Percentiles rank a stretch among this genome's conserved stretches.
phyloP scores from a whole-genome alignment of 2,329 filamentous ascomycete species.

The Orbilia ellipsospora region DNA sequence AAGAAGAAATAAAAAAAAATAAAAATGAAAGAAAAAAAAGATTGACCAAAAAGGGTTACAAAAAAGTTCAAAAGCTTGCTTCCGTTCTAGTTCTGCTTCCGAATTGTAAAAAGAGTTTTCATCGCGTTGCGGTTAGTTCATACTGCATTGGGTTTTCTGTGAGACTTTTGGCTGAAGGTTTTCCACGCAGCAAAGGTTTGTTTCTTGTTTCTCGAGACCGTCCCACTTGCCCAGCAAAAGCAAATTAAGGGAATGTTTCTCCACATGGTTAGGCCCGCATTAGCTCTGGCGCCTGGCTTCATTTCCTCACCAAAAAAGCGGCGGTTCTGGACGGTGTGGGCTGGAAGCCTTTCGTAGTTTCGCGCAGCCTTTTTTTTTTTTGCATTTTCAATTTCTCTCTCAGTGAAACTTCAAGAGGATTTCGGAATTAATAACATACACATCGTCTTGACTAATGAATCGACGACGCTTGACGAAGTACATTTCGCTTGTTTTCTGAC shows the following conservation, averaged over 20 bases:
- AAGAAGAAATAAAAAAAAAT: too few relatives aligned
- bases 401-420: too few relatives aligned
- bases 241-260: conserved; percentile 43
- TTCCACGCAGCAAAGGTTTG: not conserved
- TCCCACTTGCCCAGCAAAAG: conserved; percentile 20
- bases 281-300: conserved; percentile 32
- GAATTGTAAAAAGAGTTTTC: not conserved
- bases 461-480: not conserved
- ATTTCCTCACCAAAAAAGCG: conserved; percentile 46
- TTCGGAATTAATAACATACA: too few relatives aligned
- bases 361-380: not conserved
- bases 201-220: not conserved
- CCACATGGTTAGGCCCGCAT: conserved; percentile 38
- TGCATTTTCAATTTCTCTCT: too few relatives aligned
- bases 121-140: not conserved
- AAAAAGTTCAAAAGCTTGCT: too few relatives aligned
- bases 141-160: not conserved
- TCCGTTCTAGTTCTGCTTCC: not conserved
- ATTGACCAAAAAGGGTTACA: too few relatives aligned
- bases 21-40: too few relatives aligned
- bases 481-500: too few relatives aligned
- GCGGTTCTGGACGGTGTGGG: conserved; percentile 29
- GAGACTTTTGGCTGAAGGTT: not conserved
- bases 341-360: conserved; percentile 3
- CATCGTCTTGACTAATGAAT: too few relatives aligned